Evolutionary conservation across 139 green algal genomes (phyloP), one percentile per base, ranked within the genome.

Genomic region (Chlorella vulgaris): DNA sequence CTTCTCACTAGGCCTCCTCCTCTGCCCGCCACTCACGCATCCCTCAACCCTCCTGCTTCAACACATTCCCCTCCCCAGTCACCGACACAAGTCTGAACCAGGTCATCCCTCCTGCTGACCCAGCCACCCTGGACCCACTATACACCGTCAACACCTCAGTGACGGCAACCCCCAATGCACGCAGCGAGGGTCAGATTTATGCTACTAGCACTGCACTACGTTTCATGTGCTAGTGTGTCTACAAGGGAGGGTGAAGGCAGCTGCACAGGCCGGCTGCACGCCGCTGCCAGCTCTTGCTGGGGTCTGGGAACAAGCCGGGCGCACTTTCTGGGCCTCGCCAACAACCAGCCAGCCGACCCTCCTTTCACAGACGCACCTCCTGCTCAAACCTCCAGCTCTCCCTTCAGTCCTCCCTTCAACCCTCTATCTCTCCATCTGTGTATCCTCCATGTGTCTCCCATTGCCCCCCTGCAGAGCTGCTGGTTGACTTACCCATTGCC

Each of bases 401-500:
- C n/a, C n/a, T n/a, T n/a, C n/a, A n/a, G n/a, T n/a, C n/a, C n/a
- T n/a, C n/a, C n/a, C n/a, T n/a, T n/a, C n/a, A n/a, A n/a, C n/a
- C n/a, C n/a, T n/a, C n/a, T n/a, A n/a, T n/a, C 1, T 19, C 31
- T 22, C 10, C 4, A 19, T 31, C 13, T 2, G 21, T 21, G 6
- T 2, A 22, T 38, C 5, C 24, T 4, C 19, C 5, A 8, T 7
- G 7, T 5, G 47, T 55, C 13, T 55, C 29, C 4, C 5, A 26
- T 15, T 24, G n/a, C n/a, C 47, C 15, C 15, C 35, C 36, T 31
- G 68, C 69, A 76, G 69, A 76, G 39, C 13, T 76, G 40, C 69
- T 76, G 69, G 42, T 76, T 2, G 69, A 76, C 40, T 42, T 76
- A 42, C 69, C 69, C 2, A 42, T 76, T 7, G 69, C 69, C 42